Evolutionary conservation across 768 basidiomycete genomes (phyloP).

Genomic region (Termitomyces bulborhizus): DNA sequence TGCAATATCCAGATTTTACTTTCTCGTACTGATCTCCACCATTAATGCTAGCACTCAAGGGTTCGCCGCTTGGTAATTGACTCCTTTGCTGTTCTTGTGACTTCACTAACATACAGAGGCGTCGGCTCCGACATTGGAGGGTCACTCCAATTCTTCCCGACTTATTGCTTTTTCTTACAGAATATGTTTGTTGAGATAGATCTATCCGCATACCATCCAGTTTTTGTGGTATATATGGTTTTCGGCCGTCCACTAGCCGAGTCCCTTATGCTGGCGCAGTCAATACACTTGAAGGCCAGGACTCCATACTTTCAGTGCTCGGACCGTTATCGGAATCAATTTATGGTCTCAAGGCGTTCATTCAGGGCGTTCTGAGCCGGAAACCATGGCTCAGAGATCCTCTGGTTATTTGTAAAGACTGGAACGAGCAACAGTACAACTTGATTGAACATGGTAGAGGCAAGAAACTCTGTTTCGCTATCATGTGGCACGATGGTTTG

Average conservation of each 20-base stretch:
- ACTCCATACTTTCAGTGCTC: conserved; percentile 63
- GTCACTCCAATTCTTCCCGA: conserved; percentile 24
- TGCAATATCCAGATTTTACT: conserved; percentile 6
- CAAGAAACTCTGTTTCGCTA: conserved; percentile 44
- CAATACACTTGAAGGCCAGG: conserved; percentile 66
- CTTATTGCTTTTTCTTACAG: not conserved
- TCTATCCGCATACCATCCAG: conserved; percentile 70
- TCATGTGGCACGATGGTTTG: conserved; percentile 65
- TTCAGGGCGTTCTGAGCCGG: conserved; percentile 50
- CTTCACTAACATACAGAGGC: not conserved
- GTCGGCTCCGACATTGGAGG: conserved; percentile 81
- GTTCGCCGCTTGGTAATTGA: conserved; percentile 34
- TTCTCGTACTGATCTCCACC: not conserved
- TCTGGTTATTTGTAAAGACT: conserved; percentile 45
- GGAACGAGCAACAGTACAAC: conserved; percentile 54
- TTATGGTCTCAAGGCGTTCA: conserved; percentile 58
- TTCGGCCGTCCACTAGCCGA: conserved; percentile 64
- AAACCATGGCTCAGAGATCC: conserved; percentile 69
- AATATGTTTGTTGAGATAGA: conserved; percentile 25
- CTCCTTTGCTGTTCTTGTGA: not conserved
- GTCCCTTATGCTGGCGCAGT: conserved; percentile 61
- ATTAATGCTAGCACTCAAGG: conserved; percentile 28
- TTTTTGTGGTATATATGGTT: conserved; percentile 63
- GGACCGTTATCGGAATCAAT: conserved; percentile 64
- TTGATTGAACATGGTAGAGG: conserved; percentile 54